These are phyloP conservation scores for Heterobasidion parviporum DNA, from an alignment of 1,284 basidiomycete genomes.

Conservation along the genomic window DNA sequence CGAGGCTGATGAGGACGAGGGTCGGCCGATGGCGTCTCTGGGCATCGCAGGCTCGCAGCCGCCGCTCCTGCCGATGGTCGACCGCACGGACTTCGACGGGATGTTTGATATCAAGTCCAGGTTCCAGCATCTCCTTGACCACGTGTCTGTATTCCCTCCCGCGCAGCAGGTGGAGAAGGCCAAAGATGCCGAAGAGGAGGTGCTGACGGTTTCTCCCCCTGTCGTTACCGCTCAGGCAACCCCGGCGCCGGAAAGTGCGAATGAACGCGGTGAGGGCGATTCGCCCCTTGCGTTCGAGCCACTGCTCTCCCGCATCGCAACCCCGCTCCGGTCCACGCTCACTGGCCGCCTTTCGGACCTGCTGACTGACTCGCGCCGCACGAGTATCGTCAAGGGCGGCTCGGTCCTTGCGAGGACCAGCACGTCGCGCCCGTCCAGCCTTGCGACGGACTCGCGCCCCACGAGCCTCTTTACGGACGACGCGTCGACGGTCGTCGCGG, in stretches of 20 bases:
- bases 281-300: constrained; percentile 23
- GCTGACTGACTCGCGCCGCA: neutral
- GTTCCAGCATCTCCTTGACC: constrained; percentile 12
- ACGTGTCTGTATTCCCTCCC: constrained; percentile 6
- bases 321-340: neutral
- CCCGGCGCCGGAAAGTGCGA: neutral
- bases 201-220: neutral
- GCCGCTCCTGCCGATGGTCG: constrained; percentile 10
- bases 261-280: constrained; percentile 9
- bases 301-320: constrained; percentile 18
- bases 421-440: too few species aligned
- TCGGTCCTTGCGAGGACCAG: too few species aligned
- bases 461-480: constrained; percentile 3
- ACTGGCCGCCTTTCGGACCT: constrained; percentile 5
- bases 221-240: too few species aligned
- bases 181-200: neutral
- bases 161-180: neutral
- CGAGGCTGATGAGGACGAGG: too few species aligned
- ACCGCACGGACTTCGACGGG: constrained; percentile 11
- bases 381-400: too few species aligned
- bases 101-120: constrained; percentile 12
- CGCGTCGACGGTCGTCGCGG: constrained; percentile 2
- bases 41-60: neutral
- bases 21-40: neutral
- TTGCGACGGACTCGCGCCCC: neutral